These are phyloP conservation scores for Ophiosphaerella narmari DNA, from an alignment of 2,329 filamentous ascomycete species.

Conservation along the genomic window DNA sequence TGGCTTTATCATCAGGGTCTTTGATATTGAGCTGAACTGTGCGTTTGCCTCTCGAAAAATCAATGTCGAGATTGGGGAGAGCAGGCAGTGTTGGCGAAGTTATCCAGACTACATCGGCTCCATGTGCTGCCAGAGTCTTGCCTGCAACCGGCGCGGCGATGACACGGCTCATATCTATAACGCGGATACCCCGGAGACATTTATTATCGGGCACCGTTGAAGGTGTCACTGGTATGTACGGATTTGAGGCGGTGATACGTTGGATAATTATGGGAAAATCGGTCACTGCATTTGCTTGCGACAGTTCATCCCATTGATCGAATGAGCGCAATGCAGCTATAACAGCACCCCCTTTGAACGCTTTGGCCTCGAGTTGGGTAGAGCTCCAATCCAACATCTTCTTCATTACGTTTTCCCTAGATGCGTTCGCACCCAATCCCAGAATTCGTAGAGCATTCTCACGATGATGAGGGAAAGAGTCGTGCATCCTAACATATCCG, in stretches of 20 bases:
- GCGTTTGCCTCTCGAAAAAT: slow-evolving; percentile 55
- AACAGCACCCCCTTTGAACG: slow-evolving; percentile 48
- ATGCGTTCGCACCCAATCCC: slow-evolving; percentile 40
- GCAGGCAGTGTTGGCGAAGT: slow-evolving; percentile 52
- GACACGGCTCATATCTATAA: slow-evolving; percentile 49
- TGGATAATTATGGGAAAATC: slow-evolving; percentile 54
- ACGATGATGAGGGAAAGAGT: slow-evolving; percentile 58
- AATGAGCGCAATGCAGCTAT: slow-evolving; percentile 58
- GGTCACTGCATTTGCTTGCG: slow-evolving; percentile 52
- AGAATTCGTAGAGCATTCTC: slow-evolving; percentile 52
- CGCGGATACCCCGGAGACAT: slow-evolving; percentile 49
- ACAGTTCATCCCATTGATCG: slow-evolving; percentile 56
- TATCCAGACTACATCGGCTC: slow-evolving; percentile 54
- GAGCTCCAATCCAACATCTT: slow-evolving; percentile 50
- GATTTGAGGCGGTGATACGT: slow-evolving; percentile 33
- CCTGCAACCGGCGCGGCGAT: slow-evolving; percentile 53
- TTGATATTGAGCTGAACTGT: slow-evolving; percentile 56
- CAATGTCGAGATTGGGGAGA: slow-evolving; percentile 46
- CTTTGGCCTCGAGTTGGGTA: slow-evolving; percentile 56
- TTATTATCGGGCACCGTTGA: slow-evolving; percentile 12
- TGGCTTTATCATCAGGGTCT: slow-evolving; percentile 46
- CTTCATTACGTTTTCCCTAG: slow-evolving; percentile 47
- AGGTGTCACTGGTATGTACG: slow-evolving; percentile 8
- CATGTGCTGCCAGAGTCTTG: slow-evolving; percentile 50
- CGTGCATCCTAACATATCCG: slow-evolving; percentile 61